phyloP scores from a whole-genome alignment of 192 early-diverging fungal species.

The Coemansia sp. region DNA sequence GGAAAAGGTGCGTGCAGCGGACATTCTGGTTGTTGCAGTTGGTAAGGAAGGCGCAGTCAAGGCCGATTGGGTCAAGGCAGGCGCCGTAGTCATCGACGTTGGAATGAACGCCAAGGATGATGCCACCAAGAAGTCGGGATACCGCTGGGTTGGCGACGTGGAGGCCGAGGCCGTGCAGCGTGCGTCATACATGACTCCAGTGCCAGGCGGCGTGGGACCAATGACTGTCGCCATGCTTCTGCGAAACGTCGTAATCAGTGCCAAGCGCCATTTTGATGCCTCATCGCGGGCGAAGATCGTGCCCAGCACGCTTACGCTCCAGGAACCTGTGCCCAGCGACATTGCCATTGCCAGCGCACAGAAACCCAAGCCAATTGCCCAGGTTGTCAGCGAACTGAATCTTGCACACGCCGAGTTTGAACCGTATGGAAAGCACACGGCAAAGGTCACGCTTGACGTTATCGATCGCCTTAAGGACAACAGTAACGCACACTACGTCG shows the following conservation, averaged over 20 bases:
- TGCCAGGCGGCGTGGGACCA: constrained; percentile 98
- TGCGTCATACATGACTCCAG: constrained; percentile 88
- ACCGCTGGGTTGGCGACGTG: constrained; percentile 93
- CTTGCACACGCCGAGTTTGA: constrained; percentile 77
- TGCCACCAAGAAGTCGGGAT: constrained; percentile 83
- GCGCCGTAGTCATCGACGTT: constrained; percentile 94
- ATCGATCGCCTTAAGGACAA: constrained; percentile 79
- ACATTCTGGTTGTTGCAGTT: constrained; percentile 90
- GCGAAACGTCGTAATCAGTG: constrained; percentile 81
- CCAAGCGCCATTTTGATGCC: constrained; percentile 67
- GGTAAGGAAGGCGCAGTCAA: constrained; percentile 79
- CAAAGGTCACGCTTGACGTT: constrained; percentile 84
- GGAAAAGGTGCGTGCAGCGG: constrained; percentile 76
- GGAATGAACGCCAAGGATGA: constrained; percentile 93
- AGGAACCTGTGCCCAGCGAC: constrained; percentile 87
- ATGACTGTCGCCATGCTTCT: constrained; percentile 99
- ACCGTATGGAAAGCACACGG: constrained; percentile 84
- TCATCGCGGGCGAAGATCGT: constrained; percentile 56
- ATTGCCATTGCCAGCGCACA: constrained; percentile 93
- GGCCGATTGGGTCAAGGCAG: constrained; percentile 94
- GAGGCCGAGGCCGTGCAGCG: constrained; percentile 68
- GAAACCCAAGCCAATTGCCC: constrained; percentile 78
- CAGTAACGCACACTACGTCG: constrained; percentile 87
- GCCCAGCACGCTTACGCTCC: constrained; percentile 64
- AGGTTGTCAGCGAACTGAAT: constrained; percentile 83